A percentile compares a stretch with the other conserved stretches of the same genome.
These are phyloP conservation scores for Mycena pura DNA, from an alignment of 768 basidiomycete genomes.

Conservation along the genomic window DNA sequence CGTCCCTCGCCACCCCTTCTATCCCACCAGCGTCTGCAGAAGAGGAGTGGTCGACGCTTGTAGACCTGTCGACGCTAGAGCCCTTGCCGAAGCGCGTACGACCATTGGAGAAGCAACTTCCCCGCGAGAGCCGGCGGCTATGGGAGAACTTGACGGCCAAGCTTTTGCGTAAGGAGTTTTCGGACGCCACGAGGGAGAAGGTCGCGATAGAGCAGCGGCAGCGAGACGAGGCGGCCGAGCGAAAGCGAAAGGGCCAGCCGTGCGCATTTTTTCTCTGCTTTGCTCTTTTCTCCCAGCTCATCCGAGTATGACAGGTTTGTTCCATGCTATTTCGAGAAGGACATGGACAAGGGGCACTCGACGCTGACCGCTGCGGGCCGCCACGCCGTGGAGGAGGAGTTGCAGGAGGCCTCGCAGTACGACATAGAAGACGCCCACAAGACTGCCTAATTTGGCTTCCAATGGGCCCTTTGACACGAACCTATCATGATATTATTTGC, in stretches of 20 bases:
- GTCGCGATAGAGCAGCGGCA: slow-evolving; percentile 92
- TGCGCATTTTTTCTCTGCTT: slow-evolving; percentile 51
- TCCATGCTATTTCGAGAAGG: slow-evolving; percentile 75
- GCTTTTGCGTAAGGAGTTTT: slow-evolving; percentile 83
- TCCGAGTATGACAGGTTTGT: slow-evolving; percentile 18
- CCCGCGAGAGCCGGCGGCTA: slow-evolving; percentile 82
- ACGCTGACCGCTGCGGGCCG: slow-evolving; percentile 71
- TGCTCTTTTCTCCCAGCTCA: neutral
- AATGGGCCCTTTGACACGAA: too few species aligned
- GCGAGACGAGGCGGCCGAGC: slow-evolving; percentile 85
- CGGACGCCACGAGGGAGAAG: slow-evolving; percentile 92
- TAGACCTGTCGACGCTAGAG: slow-evolving; percentile 77
- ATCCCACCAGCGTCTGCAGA: slow-evolving; percentile 46
- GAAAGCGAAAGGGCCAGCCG: slow-evolving; percentile 81
- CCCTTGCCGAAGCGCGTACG: slow-evolving; percentile 86
- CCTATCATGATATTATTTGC: too few species aligned
- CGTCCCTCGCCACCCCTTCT: slow-evolving; percentile 44
- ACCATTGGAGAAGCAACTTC: slow-evolving; percentile 78
- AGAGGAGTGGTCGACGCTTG: slow-evolving; percentile 67
- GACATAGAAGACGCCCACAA: slow-evolving; percentile 44
- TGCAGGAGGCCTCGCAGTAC: slow-evolving; percentile 47
- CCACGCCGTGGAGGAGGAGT: slow-evolving; percentile 77
- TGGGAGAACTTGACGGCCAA: slow-evolving; percentile 86
- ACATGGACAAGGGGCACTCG: slow-evolving; percentile 71
- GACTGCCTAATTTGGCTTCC: neutral